These are phyloP conservation scores for Panellus pusillus DNA, from an alignment of 768 basidiomycete species.

Conservation along the genomic window DNA sequence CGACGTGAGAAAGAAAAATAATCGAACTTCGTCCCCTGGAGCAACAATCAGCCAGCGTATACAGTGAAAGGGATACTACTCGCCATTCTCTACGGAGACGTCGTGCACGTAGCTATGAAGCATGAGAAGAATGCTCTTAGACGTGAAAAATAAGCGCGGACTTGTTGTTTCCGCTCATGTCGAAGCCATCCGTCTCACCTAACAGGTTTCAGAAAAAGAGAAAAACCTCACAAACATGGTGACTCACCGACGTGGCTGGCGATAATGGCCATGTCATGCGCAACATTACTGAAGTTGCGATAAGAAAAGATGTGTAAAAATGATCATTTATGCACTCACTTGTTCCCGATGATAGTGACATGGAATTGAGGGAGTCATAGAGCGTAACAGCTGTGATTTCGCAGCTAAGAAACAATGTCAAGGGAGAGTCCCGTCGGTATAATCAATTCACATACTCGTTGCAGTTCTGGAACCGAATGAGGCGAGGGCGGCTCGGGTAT, in stretches of 20 bases:
- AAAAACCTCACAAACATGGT: too few relatives aligned
- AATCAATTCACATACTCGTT: conserved; percentile 17
- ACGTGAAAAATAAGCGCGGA: neutral
- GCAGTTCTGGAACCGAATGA: conserved; percentile 26
- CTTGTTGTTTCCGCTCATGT: conserved; percentile 29
- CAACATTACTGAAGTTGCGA: conserved; percentile 19
- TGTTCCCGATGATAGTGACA: conserved; percentile 25
- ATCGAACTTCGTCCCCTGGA: conserved; percentile 11
- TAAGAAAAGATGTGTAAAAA: neutral
- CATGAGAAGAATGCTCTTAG: neutral
- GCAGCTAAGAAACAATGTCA: conserved; percentile 7
- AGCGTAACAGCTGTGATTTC: conserved; percentile 23
- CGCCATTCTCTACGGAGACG: conserved; percentile 32
- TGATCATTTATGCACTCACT: too few relatives aligned
- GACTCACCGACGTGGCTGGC: conserved; percentile 25
- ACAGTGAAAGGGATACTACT: neutral
- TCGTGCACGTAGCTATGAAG: conserved; percentile 31
- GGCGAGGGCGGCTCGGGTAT: conserved; percentile 24
- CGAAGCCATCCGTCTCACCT: conserved; percentile 28
- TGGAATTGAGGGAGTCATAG: conserved; percentile 27
- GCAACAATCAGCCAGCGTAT: neutral
- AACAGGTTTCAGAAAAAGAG: too few relatives aligned
- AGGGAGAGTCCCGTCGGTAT: neutral
- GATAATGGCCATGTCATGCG: conserved; percentile 26
- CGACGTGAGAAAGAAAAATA: neutral